These are phyloP conservation scores for Colletotrichum sp. DNA, from an alignment of 2,329 filamentous ascomycete genomes.

Conservation along the genomic window DNA sequence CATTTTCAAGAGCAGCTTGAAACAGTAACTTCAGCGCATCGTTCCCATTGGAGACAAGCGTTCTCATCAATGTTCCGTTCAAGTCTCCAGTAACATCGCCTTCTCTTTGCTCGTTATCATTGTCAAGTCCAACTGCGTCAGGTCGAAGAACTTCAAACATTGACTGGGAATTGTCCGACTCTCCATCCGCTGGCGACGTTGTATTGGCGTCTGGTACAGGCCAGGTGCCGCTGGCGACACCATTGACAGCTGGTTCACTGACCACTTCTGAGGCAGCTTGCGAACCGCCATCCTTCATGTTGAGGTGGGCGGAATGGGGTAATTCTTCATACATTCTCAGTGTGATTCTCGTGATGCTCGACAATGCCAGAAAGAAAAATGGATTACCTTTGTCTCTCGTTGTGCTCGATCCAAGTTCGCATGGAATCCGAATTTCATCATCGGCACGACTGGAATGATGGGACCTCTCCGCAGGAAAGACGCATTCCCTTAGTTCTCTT, in stretches of 20 bases:
- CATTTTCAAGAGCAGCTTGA: constrained; percentile 43
- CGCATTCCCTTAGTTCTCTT: not conserved
- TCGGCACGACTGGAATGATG: not conserved
- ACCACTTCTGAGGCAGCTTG: not conserved
- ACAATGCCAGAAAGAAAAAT: not conserved
- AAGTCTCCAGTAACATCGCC: not conserved
- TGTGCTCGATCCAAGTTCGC: not conserved
- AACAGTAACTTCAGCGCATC: constrained; percentile 55
- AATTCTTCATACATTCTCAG: not conserved
- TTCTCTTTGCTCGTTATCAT: not conserved
- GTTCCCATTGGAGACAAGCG: constrained; percentile 56
- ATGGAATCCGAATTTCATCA: not conserved
- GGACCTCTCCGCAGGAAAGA: not conserved
- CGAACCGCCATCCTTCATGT: not conserved
- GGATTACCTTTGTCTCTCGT: not conserved
- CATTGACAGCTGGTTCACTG: not conserved
- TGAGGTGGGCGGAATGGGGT: not conserved
- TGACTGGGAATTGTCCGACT: not conserved
- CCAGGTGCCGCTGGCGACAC: not conserved
- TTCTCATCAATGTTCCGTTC: constrained; percentile 39
- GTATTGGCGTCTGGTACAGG: not conserved
- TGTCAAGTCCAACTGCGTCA: not conserved
- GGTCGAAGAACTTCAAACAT: not conserved
- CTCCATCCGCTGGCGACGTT: not conserved
- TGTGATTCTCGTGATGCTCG: not conserved